Conservation (phyloP, 176 grass and related monocot genomes). For the Triticum timopheevii region DNA sequence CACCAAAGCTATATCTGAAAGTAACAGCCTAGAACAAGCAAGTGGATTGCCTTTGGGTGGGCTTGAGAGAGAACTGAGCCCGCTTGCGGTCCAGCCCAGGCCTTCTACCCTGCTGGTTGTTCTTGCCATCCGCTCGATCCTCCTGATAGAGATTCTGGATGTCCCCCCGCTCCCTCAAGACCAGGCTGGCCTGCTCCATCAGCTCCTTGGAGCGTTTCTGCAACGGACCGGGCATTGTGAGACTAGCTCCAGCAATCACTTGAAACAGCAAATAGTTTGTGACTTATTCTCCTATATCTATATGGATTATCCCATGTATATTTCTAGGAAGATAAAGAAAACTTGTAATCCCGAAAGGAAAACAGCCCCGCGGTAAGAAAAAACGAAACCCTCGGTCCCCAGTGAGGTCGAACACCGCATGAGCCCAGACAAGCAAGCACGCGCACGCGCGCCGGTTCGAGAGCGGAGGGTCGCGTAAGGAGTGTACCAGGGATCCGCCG, state of each 20-base stretch:
- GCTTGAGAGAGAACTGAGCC: conserved; percentile 35
- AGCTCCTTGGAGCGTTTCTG: conserved; percentile 37
- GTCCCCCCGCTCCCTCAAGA: conserved; percentile 15
- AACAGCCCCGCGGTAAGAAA: not conserved
- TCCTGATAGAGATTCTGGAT: conserved; percentile 23
- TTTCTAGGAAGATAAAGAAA: not conserved
- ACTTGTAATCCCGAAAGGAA: not conserved
- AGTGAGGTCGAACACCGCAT: not conserved
- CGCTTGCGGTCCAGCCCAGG: conserved; percentile 42
- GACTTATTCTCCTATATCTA: not conserved
- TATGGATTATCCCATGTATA: not conserved
- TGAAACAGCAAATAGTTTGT: not conserved
- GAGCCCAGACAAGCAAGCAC: not conserved
- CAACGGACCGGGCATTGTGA: not conserved
- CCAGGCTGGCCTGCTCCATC: conserved; percentile 36
- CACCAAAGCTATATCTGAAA: not conserved
- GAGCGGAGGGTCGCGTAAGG: not conserved
- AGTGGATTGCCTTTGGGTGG: conserved; percentile 28
- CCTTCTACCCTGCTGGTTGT: conserved; percentile 35
- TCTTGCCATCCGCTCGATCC: conserved; percentile 24
- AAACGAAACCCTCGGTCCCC: conserved; percentile 30
- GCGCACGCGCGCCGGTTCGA: not conserved
- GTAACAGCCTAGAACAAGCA: conserved; percentile 6
- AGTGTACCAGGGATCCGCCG: conserved; percentile 13
- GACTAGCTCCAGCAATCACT: conserved; percentile 18